These are phyloP conservation scores for Pichia sp. DNA, from an alignment of 1,139 yeast species.

Conservation along the genomic window DNA sequence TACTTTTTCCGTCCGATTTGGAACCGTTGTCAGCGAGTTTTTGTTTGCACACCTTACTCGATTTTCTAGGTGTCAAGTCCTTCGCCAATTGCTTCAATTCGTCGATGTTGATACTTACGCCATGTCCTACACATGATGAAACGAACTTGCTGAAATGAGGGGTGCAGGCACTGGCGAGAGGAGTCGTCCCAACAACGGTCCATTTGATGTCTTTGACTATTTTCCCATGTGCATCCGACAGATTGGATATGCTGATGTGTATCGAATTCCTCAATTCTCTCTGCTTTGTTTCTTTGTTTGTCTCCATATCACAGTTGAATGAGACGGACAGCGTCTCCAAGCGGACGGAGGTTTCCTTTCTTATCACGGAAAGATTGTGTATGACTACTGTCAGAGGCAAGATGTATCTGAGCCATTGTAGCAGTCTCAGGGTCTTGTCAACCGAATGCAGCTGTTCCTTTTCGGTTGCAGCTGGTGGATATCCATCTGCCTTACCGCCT, in stretches of 20 bases:
- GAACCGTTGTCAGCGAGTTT: not conserved
- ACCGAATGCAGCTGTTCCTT: not conserved
- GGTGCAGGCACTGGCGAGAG: not conserved
- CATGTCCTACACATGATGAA: constrained; percentile 13
- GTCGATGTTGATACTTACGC: constrained; percentile 10
- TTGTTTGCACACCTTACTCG: no score
- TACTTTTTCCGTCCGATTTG: not conserved
- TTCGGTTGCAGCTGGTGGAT: not conserved
- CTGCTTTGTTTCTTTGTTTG: not conserved
- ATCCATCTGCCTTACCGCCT: not conserved
- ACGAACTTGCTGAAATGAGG: constrained; percentile 7
- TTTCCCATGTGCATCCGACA: not conserved
- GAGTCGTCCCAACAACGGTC: constrained; percentile 11
- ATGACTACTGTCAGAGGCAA: constrained; percentile 19
- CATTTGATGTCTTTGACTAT: constrained; percentile 13
- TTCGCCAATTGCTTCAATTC: constrained; percentile 1
- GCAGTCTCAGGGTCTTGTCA: constrained; percentile 3
- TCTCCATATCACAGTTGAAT: constrained; percentile 9
- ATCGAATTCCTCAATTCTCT: constrained; percentile 10
- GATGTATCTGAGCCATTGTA: constrained; percentile 12
- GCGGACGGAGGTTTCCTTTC: constrained; percentile 6
- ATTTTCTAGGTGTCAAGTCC: constrained; percentile 2
- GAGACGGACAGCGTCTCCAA: constrained; percentile 19
- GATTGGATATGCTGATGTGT: constrained; percentile 15
- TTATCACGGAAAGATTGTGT: constrained; percentile 12